Evolutionary conservation across 371 early-diverging fungal genomes (phyloP).

Genomic region (Mucor ambiguus): DNA sequence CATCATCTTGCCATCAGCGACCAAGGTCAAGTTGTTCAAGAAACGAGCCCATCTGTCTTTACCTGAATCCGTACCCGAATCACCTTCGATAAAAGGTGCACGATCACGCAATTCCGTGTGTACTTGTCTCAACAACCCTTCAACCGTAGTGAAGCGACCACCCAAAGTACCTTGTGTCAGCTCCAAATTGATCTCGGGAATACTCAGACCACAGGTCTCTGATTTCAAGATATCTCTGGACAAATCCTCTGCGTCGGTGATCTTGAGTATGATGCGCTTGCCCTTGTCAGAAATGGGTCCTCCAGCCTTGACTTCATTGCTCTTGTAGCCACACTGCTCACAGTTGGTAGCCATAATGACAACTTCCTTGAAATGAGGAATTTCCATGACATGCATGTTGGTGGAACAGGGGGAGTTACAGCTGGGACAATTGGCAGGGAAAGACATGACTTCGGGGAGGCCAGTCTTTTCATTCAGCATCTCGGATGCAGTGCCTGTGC

Average conservation of each 20-base stretch:
- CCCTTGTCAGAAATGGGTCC: constrained; percentile 85
- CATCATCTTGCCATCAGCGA: constrained; percentile 61
- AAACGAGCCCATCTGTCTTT: constrained; percentile 65
- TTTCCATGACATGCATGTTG: constrained; percentile 90
- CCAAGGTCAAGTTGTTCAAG: constrained; percentile 66
- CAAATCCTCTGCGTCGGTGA: constrained; percentile 86
- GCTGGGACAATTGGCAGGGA: constrained; percentile 88
- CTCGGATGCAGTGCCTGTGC: constrained; percentile 20
- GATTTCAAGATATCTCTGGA: constrained; percentile 94
- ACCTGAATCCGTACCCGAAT: constrained; percentile 64
- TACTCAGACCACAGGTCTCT: constrained; percentile 88
- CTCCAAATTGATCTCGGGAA: constrained; percentile 90
- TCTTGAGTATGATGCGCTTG: constrained; percentile 76
- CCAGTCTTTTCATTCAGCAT: constrained; percentile 49
- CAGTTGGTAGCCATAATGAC: constrained; percentile 96
- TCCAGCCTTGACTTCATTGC: constrained; percentile 95
- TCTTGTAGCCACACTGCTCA: constrained; percentile 92
- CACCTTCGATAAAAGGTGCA: constrained; percentile 76
- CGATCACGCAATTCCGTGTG: constrained; percentile 79
- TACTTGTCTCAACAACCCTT: constrained; percentile 90
- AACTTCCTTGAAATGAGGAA: constrained; percentile 96
- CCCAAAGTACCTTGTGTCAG: constrained; percentile 90
- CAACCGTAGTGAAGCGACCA: constrained; percentile 96
- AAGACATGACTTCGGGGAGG: constrained; percentile 69
- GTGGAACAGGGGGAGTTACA: constrained; percentile 86